phyloP scores from a whole-genome alignment of 1,139 yeast genomes.

The Suhomyces chickasaworum region DNA sequence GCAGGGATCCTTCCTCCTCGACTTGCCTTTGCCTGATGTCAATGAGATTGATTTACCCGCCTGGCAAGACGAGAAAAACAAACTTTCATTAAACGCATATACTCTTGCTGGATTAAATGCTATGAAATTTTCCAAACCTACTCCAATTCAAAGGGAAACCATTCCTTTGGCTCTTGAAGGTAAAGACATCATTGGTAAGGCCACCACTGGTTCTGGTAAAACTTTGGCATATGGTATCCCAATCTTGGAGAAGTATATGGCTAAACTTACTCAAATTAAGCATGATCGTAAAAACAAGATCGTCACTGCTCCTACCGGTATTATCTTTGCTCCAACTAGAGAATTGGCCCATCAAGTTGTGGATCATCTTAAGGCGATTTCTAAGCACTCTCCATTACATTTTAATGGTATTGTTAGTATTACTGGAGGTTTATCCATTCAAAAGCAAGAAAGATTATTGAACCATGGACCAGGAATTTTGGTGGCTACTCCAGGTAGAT shows the following conservation, averaged over 20 bases:
- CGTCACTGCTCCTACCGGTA: constrained; percentile 61
- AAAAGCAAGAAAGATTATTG: constrained; percentile 83
- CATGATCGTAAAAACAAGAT: constrained; percentile 27
- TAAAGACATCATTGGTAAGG: constrained; percentile 88
- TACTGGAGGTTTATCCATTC: constrained; percentile 94
- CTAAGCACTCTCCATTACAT: constrained; percentile 61
- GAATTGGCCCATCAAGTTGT: constrained; percentile 95
- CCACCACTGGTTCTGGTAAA: constrained; percentile 98
- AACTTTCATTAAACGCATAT: constrained; percentile 48
- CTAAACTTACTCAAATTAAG: constrained; percentile 26
- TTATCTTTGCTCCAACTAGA: constrained; percentile 92
- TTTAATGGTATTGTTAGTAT: constrained; percentile 68
- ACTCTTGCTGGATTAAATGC: constrained; percentile 60
- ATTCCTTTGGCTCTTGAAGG: constrained; percentile 77
- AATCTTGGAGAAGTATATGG: constrained; percentile 67
- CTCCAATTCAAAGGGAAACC: constrained; percentile 78
- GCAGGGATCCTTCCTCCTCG: constrained; percentile 6
- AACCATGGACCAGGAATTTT: constrained; percentile 76
- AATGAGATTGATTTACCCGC: constrained; percentile 52
- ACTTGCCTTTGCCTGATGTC: constrained; percentile 41
- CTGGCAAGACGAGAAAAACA: constrained; percentile 47
- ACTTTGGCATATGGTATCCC: constrained; percentile 96
- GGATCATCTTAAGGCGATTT: constrained; percentile 66
- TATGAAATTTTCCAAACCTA: constrained; percentile 68
- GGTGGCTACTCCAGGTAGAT: constrained; percentile 96